Evolutionary conservation across 225 moss, liverwort and hornwort genomes (phyloP).

Genomic region (Marchantia paleacea): DNA sequence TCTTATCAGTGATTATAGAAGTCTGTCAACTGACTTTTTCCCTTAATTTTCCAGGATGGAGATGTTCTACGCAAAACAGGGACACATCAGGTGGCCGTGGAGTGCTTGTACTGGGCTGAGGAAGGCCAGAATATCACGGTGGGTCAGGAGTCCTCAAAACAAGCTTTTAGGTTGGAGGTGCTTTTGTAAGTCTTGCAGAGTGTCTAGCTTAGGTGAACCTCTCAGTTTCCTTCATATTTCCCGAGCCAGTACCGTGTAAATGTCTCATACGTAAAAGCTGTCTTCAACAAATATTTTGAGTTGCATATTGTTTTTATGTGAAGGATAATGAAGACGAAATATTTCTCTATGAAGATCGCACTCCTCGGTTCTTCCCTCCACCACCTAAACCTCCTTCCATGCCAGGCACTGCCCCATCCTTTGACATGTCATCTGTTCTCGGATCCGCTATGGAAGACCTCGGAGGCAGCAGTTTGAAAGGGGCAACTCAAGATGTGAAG

Average conservation of each 20-base stretch:
- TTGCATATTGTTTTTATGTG: background rate
- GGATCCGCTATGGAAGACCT: slow-evolving; percentile 74
- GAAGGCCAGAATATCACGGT: slow-evolving; percentile 67
- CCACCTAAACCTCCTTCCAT: slow-evolving; percentile 76
- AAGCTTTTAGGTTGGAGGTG: background rate
- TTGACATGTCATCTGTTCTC: slow-evolving; percentile 89
- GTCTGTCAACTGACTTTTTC: background rate
- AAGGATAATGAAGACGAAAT: slow-evolving; percentile 79
- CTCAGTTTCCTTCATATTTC: background rate
- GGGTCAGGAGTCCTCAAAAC: slow-evolving; percentile 21
- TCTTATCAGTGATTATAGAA: background rate
- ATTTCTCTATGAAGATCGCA: slow-evolving; percentile 86
- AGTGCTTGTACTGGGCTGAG: slow-evolving; percentile 92
- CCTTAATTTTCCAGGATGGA: slow-evolving; percentile 55
- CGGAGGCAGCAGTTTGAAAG: slow-evolving; percentile 70
- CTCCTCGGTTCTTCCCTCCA: slow-evolving; percentile 82
- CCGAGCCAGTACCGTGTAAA: background rate
- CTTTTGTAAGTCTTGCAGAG: background rate
- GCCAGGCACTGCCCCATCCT: slow-evolving; percentile 81
- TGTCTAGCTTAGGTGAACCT: background rate
- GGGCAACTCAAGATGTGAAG: slow-evolving; percentile 67
- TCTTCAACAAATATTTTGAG: background rate
- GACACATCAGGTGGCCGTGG: slow-evolving; percentile 76
- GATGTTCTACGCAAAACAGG: slow-evolving; percentile 74
- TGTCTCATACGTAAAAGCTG: background rate